A percentile compares a stretch with the other conserved stretches of the same genome.
These are phyloP conservation scores for Byssothecium circinans DNA, from an alignment of 2,329 filamentous ascomycete genomes.

Conservation along the genomic window DNA sequence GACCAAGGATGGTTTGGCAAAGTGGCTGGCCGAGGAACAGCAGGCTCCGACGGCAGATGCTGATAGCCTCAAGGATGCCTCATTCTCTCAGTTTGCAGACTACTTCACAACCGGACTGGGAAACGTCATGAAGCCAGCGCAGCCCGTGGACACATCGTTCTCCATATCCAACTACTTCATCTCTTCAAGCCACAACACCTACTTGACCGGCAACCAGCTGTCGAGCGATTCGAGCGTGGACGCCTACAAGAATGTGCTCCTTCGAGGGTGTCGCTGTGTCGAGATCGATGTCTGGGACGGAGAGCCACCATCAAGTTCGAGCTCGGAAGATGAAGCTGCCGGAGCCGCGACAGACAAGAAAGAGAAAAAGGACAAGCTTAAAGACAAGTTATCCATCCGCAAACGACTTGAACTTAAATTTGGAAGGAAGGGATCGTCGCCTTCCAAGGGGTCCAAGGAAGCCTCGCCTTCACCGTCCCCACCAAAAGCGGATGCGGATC, in stretches of 20 bases:
- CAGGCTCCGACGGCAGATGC: conserved; percentile 24
- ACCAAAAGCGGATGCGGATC: conserved; percentile 17
- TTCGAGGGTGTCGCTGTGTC: conserved; percentile 80
- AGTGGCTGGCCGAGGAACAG: conserved; percentile 39
- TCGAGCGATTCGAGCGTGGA: conserved; percentile 75
- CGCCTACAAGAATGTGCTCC: conserved; percentile 75
- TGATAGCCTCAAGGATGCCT: conserved; percentile 31
- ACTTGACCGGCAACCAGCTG: conserved; percentile 83
- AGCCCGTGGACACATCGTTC: conserved; percentile 59
- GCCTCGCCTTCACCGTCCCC: neutral
- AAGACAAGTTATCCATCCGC: conserved; percentile 32
- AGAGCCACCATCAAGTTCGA: conserved; percentile 47
- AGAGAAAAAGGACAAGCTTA: conserved; percentile 32
- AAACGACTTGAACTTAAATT: conserved; percentile 41
- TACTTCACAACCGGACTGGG: conserved; percentile 53
- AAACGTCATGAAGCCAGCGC: conserved; percentile 49
- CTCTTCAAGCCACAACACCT: conserved; percentile 93
- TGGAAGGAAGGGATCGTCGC: conserved; percentile 29
- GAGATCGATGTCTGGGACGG: conserved; percentile 97
- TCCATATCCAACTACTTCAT: conserved; percentile 91
- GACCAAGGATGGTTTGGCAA: conserved; percentile 32
- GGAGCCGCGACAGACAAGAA: conserved; percentile 25
- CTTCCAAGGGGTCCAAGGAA: conserved; percentile 19
- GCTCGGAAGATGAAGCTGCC: conserved; percentile 31
- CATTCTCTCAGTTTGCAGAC: conserved; percentile 37